Conservation (phyloP, 2,329 filamentous ascomycete genomes). For the Fusarium circinatum region DNA sequence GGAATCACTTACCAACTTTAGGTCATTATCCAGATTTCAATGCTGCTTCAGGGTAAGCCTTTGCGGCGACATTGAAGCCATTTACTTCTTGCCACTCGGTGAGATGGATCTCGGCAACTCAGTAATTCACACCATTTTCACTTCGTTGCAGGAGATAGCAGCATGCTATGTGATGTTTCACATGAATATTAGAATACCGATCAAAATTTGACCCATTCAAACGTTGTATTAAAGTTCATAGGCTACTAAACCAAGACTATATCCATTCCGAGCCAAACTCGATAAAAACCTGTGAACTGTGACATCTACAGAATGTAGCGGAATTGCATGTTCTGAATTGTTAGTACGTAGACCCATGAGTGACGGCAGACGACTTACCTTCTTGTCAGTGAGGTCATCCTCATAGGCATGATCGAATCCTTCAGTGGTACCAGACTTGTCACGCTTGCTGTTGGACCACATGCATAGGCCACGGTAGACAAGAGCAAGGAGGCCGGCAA, state of each 20-base stretch:
- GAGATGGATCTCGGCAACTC: no score
- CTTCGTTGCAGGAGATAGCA: no score
- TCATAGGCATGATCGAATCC: conserved; percentile 63
- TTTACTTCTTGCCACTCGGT: no score
- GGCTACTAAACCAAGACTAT: neutral
- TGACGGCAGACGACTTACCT: conserved; percentile 5
- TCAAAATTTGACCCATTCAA: neutral
- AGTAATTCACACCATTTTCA: no score
- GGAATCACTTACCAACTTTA: no score
- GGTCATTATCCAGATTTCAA: neutral
- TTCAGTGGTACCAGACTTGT: conserved; percentile 55
- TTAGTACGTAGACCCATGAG: neutral
- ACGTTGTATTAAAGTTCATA: neutral
- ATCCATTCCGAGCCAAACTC: neutral
- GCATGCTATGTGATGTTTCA: rapidly evolving
- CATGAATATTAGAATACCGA: rapidly evolving
- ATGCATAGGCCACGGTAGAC: conserved; percentile 57
- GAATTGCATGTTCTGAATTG: conserved; percentile 32
- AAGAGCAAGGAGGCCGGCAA: conserved; percentile 49
- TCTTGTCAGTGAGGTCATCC: conserved; percentile 61
- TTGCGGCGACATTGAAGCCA: neutral
- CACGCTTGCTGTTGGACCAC: conserved; percentile 55
- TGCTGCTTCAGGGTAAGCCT: neutral
- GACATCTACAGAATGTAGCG: conserved; percentile 19
- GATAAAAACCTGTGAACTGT: rapidly evolving